phyloP scores from a whole-genome alignment of 495 filamentous ascomycete species.

The Aspergillus panamensis region DNA sequence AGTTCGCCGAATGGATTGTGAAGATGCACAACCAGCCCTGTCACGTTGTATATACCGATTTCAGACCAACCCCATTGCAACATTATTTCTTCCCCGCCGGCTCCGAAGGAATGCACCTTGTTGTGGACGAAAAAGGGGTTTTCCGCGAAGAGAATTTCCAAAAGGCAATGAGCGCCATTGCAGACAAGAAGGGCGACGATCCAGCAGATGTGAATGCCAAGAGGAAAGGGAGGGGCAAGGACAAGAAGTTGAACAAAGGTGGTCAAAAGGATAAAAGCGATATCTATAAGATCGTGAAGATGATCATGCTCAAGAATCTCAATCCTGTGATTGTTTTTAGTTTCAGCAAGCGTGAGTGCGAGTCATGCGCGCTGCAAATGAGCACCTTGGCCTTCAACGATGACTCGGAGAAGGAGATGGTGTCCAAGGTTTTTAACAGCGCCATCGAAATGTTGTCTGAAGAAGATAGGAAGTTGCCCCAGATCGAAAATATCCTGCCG shows the following conservation, averaged over 20 bases:
- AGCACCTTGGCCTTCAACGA: conserved; percentile 91
- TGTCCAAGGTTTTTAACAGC: conserved; percentile 86
- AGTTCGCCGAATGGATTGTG: conserved; percentile 97
- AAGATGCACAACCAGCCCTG: conserved; percentile 96
- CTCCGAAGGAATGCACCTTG: conserved; percentile 86
- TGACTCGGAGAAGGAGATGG: conserved; percentile 93
- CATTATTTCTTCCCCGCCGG: conserved; percentile 97
- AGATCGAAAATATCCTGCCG: conserved; percentile 88
- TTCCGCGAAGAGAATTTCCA: conserved; percentile 98
- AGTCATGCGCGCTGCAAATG: conserved; percentile 79
- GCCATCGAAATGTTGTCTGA: conserved; percentile 87
- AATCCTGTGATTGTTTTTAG: conserved; percentile 99
- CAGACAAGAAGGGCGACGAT: conserved; percentile 84
- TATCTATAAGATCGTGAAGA: conserved; percentile 94
- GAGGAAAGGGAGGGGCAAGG: conserved; percentile 79
- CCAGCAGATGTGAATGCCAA: conserved; percentile 72
- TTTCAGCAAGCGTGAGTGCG: conserved; percentile 96
- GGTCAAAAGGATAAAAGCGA: conserved; percentile 70
- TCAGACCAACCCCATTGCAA: conserved; percentile 91
- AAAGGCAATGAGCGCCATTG: conserved; percentile 84
- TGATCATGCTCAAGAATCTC: conserved; percentile 95
- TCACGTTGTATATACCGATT: conserved; percentile 98
- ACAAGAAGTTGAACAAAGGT: conserved; percentile 87
- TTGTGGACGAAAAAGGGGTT: conserved; percentile 92
- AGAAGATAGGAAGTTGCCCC: conserved; percentile 80